Conservation (phyloP, 2,329 filamentous ascomycete genomes). For the Trichoderma hamatum region DNA sequence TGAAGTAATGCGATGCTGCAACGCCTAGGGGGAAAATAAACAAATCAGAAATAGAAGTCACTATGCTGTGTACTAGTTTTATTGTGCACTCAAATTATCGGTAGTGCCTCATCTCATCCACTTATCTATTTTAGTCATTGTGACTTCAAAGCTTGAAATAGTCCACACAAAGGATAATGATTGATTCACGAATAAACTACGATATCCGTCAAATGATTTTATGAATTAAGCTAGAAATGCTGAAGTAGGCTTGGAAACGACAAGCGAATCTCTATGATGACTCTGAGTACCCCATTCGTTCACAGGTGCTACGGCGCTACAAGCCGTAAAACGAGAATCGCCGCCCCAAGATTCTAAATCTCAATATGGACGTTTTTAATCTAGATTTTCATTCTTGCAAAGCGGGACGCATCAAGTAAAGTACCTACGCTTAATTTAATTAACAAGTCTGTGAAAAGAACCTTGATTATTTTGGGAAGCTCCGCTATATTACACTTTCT, state of each 20-base stretch:
- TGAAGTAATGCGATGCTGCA: neutral
- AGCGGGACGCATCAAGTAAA: rapidly evolving
- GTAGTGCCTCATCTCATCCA: neutral
- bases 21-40: too few species aligned
- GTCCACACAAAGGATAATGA: neutral
- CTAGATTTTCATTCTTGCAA: too few species aligned
- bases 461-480: neutral
- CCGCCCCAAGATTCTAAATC: neutral
- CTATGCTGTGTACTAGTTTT: neutral
- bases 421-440: neutral
- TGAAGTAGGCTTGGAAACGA: too few species aligned
- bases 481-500: neutral
- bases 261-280: neutral
- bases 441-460: neutral
- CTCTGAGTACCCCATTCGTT: neutral
- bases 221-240: too few species aligned
- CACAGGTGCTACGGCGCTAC: neutral
- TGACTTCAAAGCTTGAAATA: neutral
- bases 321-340: neutral
- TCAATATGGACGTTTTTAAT: neutral
- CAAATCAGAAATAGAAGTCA: neutral
- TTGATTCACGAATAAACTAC: neutral
- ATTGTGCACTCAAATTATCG: neutral
- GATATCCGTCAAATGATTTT: too few species aligned
- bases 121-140: neutral